These are phyloP conservation scores for Saturnispora mendoncae DNA, from an alignment of 805 yeast species.

Conservation along the genomic window DNA sequence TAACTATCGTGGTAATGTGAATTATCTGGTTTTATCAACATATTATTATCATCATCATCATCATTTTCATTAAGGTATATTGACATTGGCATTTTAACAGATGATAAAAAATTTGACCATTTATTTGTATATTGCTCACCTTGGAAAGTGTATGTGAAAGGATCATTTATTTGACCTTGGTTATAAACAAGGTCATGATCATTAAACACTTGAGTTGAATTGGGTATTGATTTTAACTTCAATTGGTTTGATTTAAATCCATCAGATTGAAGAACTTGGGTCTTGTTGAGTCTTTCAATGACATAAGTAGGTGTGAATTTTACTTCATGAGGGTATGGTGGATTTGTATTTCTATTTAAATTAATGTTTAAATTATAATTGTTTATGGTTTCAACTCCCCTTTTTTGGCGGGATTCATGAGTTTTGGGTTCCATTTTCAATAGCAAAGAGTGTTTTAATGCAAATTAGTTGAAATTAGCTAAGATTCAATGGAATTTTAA, in stretches of 20 bases:
- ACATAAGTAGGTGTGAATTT: conserved; percentile 15
- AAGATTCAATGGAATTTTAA: too few species aligned
- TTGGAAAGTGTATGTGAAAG: conserved; percentile 17
- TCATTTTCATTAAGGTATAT: conserved; percentile 7
- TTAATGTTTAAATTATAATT: conserved; percentile 1
- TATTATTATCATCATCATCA: conserved; percentile 22
- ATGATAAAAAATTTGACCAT: conserved; percentile 17
- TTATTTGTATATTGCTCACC: conserved; percentile 8
- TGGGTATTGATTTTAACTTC: background rate
- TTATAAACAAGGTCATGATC: background rate
- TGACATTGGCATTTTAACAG: conserved; percentile 12
- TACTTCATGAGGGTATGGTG: conserved; percentile 9
- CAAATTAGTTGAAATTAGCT: too few species aligned
- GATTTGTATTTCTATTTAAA: conserved; percentile 10
- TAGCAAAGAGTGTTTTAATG: too few species aligned
- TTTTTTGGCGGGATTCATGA: background rate
- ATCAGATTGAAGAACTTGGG: background rate
- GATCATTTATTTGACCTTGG: conserved; percentile 11
- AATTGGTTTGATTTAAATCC: background rate
- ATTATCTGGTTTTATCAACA: too few species aligned
- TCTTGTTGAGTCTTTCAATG: conserved; percentile 13
- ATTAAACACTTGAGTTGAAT: background rate
- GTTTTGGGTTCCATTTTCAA: too few species aligned
- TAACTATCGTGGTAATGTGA: conserved; percentile 18
- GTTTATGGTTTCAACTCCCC: background rate